phyloP scores from a whole-genome alignment of 1,284 basidiomycete genomes.

The Porodaedalea pini region DNA sequence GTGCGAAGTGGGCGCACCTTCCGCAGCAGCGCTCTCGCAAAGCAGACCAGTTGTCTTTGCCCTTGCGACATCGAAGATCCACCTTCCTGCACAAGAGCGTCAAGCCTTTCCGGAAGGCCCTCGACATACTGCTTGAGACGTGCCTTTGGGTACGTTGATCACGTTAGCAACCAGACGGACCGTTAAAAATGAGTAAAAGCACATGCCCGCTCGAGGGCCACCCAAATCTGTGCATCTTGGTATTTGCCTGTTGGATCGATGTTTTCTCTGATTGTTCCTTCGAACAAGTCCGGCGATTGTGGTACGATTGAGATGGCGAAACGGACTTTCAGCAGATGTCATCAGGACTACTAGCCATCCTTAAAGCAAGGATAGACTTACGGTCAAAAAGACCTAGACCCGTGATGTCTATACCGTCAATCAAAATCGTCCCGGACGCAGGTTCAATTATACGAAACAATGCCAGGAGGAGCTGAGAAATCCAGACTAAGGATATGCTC shows the following conservation, averaged over 20 bases:
- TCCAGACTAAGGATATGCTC: not conserved
- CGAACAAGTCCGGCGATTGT: slow-evolving; percentile 78
- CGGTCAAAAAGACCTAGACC: slow-evolving; percentile 80
- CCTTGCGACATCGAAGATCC: slow-evolving; percentile 82
- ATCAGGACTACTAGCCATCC: not conserved
- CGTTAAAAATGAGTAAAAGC: too few species aligned
- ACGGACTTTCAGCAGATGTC: slow-evolving; percentile 45
- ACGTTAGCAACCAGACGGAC: too few species aligned
- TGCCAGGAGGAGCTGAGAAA: slow-evolving; percentile 51
- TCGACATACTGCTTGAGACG: slow-evolving; percentile 72
- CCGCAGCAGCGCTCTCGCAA: slow-evolving; percentile 73
- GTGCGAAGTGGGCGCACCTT: too few species aligned
- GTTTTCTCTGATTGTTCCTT: slow-evolving; percentile 83
- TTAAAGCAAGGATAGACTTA: slow-evolving; percentile 33
- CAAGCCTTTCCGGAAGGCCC: slow-evolving; percentile 66
- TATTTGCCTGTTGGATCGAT: slow-evolving; percentile 74
- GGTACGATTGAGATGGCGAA: slow-evolving; percentile 87
- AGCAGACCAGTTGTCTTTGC: slow-evolving; percentile 82
- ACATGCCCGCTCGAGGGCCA: slow-evolving; percentile 70
- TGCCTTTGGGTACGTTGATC: too few species aligned
- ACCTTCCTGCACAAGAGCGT: slow-evolving; percentile 76
- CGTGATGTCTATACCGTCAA: slow-evolving; percentile 83
- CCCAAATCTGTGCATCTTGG: slow-evolving; percentile 80
- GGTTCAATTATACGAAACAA: slow-evolving; percentile 86
- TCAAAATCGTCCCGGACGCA: slow-evolving; percentile 69